These are phyloP conservation scores for Mortierella sp. DNA, from an alignment of 371 early-diverging fungal genomes.

Conservation along the genomic window DNA sequence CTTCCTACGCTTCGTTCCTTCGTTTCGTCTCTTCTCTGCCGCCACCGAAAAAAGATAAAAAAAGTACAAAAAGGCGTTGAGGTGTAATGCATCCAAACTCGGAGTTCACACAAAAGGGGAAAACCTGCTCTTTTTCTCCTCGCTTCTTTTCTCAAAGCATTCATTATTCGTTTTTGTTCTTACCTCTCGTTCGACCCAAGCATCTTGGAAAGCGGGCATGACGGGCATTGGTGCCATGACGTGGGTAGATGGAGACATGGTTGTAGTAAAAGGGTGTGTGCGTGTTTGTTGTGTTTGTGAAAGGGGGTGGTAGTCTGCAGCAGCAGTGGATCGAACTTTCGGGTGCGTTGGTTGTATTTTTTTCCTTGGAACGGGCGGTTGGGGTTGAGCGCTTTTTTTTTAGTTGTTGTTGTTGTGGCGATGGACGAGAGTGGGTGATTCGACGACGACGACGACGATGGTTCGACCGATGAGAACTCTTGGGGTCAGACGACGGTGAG, in stretches of 20 bases:
- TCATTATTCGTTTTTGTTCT: background rate
- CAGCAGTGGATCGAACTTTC: slow-evolving; percentile 6
- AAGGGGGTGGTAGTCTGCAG: background rate
- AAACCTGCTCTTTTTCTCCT: background rate
- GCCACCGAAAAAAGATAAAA: slow-evolving; percentile 2
- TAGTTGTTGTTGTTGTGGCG: background rate
- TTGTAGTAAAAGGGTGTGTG: slow-evolving; percentile 1
- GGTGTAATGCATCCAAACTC: slow-evolving; percentile 9
- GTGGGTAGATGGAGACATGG: slow-evolving; percentile 44
- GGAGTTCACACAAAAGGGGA: slow-evolving; percentile 3
- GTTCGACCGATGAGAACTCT: background rate
- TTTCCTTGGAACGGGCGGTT: background rate
- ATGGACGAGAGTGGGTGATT: background rate
- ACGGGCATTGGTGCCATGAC: slow-evolving; percentile 38
- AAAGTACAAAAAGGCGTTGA: slow-evolving; percentile 2
- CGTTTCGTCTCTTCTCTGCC: background rate
- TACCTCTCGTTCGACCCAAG: slow-evolving; percentile 49
- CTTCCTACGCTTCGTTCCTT: background rate
- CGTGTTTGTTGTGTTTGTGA: background rate
- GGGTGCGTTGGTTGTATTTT: slow-evolving; percentile 1
- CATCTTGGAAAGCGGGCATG: slow-evolving; percentile 21
- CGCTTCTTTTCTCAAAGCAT: background rate
- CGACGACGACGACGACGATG: background rate
- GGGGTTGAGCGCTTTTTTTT: slow-evolving; percentile 4
- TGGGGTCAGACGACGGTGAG: slow-evolving; percentile 2